Conservation (phyloP, 129 eudicot species). For the Pittosporum tobira region DNA sequence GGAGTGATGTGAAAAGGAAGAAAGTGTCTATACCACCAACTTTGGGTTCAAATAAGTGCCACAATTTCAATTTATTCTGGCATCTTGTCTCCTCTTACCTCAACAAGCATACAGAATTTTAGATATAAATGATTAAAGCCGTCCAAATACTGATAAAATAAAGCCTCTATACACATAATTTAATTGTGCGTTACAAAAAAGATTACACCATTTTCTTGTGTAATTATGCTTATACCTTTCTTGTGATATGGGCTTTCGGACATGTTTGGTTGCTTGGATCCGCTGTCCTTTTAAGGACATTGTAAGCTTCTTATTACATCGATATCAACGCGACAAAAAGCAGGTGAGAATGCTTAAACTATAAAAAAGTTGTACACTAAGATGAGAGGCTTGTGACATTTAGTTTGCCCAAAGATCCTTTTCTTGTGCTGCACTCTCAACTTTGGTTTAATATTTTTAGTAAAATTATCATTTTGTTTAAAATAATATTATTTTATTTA, state of each 20-base stretch:
- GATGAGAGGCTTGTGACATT: slow-evolving; percentile 1
- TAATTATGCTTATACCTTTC: slow-evolving; percentile 4
- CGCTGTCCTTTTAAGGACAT: slow-evolving; percentile 4
- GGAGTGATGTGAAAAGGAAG: neutral
- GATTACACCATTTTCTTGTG: slow-evolving; percentile 1
- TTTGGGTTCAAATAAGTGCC: too few species aligned
- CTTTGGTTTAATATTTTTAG: neutral
- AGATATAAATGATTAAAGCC: too few species aligned
- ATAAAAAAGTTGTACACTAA: neutral
- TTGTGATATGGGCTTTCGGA: neutral
- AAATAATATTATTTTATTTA: too few species aligned
- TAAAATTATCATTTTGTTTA: too few species aligned
- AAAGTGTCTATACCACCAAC: neutral
- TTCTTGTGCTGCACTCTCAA: slow-evolving; percentile 11
- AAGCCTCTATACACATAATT: too few species aligned
- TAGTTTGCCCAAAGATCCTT: slow-evolving; percentile 15
- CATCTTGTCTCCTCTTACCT: too few species aligned
- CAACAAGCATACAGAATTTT: too few species aligned
- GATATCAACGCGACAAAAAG: slow-evolving; percentile 8
- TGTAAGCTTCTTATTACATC: slow-evolving; percentile 19
- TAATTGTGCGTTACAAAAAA: too few species aligned
- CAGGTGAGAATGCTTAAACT: neutral
- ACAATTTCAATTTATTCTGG: too few species aligned
- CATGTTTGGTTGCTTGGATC: slow-evolving; percentile 7
- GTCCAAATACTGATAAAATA: too few species aligned